Conservation (phyloP, 2,329 filamentous ascomycete genomes). For the Xylariaceae sp. region DNA sequence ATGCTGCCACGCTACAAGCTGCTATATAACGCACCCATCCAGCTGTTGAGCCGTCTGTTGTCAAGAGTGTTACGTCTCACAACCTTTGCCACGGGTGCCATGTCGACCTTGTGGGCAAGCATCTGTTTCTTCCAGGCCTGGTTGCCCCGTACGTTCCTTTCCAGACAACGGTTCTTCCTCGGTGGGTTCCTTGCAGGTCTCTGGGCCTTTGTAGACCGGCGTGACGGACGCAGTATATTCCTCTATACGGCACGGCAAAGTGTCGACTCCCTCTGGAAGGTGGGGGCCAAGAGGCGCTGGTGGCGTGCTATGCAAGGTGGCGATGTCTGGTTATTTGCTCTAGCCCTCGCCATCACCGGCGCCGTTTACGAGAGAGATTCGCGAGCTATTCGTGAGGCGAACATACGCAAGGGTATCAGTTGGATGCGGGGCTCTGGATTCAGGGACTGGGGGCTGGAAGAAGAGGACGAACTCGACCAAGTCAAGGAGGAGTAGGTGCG, state of each 20-base stretch:
- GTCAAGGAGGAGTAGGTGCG: constrained; percentile 17
- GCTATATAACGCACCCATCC: constrained; percentile 64
- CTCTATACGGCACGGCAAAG: constrained; percentile 74
- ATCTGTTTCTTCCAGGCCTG: constrained; percentile 83
- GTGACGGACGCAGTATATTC: constrained; percentile 62
- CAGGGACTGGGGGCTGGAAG: constrained; percentile 57
- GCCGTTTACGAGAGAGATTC: constrained; percentile 70
- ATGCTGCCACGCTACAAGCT: constrained; percentile 62
- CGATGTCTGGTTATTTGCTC: constrained; percentile 78
- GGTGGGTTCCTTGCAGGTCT: constrained; percentile 80
- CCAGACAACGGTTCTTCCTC: constrained; percentile 84
- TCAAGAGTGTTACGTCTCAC: constrained; percentile 67
- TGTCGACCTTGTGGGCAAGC: constrained; percentile 81
- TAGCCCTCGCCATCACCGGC: constrained; percentile 72
- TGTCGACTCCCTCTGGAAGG: constrained; percentile 83
- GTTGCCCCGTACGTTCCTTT: constrained; percentile 67
- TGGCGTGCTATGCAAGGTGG: constrained; percentile 79
- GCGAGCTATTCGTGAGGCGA: constrained; percentile 58
- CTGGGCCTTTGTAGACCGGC: constrained; percentile 73
- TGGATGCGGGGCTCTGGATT: constrained; percentile 73
- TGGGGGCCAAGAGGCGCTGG: constrained; percentile 83
- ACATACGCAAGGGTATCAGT: constrained; percentile 66
- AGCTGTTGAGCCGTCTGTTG: constrained; percentile 60
- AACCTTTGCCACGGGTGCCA: constrained; percentile 73
- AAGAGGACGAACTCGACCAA: constrained; percentile 41